A percentile compares a stretch with the other conserved stretches of the same genome.
These are phyloP conservation scores for Fallopia convolvulus DNA, from an alignment of 148 eudicot genomes.

Conservation along the genomic window DNA sequence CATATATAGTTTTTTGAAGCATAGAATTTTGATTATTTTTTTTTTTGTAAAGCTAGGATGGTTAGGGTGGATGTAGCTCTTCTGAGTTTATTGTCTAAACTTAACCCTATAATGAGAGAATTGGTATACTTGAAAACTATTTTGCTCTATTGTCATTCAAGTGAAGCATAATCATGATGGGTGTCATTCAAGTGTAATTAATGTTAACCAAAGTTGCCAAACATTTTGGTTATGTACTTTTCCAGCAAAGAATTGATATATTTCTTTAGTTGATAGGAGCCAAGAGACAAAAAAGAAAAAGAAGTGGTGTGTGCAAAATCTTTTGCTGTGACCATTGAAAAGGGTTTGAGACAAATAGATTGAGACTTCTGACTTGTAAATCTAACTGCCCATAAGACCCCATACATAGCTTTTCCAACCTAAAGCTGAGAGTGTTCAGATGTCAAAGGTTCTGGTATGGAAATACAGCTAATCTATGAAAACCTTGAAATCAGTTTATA, in stretches of 20 bases:
- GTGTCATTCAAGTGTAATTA: constrained; percentile 1
- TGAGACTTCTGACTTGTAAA: background rate
- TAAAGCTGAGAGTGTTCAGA: background rate
- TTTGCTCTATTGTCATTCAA: background rate
- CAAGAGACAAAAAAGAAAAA: background rate
- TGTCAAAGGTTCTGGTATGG: background rate
- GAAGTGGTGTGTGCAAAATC: background rate
- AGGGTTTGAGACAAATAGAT: constrained; percentile 6
- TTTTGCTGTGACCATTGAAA: background rate
- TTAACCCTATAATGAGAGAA: background rate
- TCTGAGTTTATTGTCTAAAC: background rate
- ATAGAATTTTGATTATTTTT: background rate
- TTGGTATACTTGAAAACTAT: constrained; percentile 6
- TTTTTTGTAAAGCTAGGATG: constrained; percentile 4
- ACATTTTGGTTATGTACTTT: background rate
- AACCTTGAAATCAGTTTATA: background rate
- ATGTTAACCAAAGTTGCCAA: background rate
- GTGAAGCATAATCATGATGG: background rate
- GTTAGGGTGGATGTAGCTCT: constrained; percentile 1
- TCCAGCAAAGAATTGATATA: background rate
- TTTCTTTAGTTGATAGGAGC: background rate
- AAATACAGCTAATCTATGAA: background rate
- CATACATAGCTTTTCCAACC: background rate
- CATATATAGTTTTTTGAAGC: constrained; percentile 7
- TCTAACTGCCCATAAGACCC: background rate